Conservation (phyloP, 495 filamentous ascomycete species). For the Immersiella caudata region DNA sequence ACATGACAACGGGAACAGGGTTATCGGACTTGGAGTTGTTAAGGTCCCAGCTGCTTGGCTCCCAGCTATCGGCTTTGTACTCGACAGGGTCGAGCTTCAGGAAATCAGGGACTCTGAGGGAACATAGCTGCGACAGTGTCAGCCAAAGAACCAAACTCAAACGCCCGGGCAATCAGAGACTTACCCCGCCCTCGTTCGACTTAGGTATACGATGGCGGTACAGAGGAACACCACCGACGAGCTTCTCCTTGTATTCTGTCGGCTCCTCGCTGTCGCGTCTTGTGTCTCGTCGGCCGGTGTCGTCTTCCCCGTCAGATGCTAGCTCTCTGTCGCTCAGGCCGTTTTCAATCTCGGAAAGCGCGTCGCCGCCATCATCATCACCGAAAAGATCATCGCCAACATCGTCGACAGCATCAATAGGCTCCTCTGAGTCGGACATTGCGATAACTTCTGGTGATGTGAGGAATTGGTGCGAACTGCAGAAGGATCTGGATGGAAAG, state of each 20-base stretch:
- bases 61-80: constrained; percentile 73
- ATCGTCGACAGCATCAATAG: constrained; percentile 53
- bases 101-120: constrained; percentile 78
- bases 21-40: constrained; percentile 44
- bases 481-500: background rate
- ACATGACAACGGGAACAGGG: constrained; percentile 45
- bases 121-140: constrained; percentile 61
- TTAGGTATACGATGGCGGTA: constrained; percentile 70
- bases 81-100: constrained; percentile 73
- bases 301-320: constrained; percentile 76
- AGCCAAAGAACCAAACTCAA: background rate
- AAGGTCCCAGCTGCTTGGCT: constrained; percentile 50
- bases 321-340: constrained; percentile 69
- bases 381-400: constrained; percentile 70
- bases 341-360: constrained; percentile 35
- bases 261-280: constrained; percentile 49
- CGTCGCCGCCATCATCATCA: constrained; percentile 45
- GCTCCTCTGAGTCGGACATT: constrained; percentile 58
- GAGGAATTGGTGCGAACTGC: background rate
- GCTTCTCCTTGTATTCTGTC: constrained; percentile 53
- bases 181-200: constrained; percentile 67
- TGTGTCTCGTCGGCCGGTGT: constrained; percentile 36
- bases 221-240: constrained; percentile 58
- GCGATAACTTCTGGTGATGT: constrained; percentile 36
- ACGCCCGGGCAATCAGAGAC: constrained; percentile 5